Evolutionary conservation across 148 eudicot species (phyloP), one percentile per base, ranked within the genome.

Genomic region (Vaccinium corymbosum): DNA sequence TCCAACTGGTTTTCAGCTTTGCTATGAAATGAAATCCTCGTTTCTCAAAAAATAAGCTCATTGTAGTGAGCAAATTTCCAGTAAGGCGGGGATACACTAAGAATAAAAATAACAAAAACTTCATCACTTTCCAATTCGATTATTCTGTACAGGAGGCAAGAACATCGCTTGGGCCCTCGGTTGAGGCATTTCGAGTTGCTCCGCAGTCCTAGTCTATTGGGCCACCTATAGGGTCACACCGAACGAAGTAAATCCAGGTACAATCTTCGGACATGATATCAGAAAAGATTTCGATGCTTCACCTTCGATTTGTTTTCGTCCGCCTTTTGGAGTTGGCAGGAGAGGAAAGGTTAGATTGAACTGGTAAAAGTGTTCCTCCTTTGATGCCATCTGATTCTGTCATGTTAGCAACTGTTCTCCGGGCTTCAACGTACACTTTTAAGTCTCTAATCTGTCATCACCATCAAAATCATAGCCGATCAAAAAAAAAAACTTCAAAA

Each of bases 341-440:
- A 53, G 94, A 52, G 4, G 90, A 75, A 80, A 86, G 90, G 62
- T 70, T 88, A 29, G 88, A 78, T 78, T 97, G 94, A 10, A 97
- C 92, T 35, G 97, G 97, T 81, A 97, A 84, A 77, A 97, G 83
- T n/a, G 98, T 92, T 29, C 95, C 99, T 79, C 94, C 99, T 89
- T 88, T 95, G 66, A 93, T 81, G 84, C 89, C 92, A 78, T 92
- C 92, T 22, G 91, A 82, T 79, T 90, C 93, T 22, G 84, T 61
- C 90, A 88, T 90, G 87, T 73, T 89, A 19, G 90, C 85, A 48
- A 94, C 79, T 61, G 92, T 94, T 86, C 73, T 90, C 83, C 94
- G 96, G 76, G 98, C 98, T 93, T 92, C 91, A 61, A 97, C 57
- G 82, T 90, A 97, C 80, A 97, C 87, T 85, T 83, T 90, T 19